Base-by-base conservation (phyloP, 1,284 basidiomycete genomes). In the Golubevia pallescens region DNA sequence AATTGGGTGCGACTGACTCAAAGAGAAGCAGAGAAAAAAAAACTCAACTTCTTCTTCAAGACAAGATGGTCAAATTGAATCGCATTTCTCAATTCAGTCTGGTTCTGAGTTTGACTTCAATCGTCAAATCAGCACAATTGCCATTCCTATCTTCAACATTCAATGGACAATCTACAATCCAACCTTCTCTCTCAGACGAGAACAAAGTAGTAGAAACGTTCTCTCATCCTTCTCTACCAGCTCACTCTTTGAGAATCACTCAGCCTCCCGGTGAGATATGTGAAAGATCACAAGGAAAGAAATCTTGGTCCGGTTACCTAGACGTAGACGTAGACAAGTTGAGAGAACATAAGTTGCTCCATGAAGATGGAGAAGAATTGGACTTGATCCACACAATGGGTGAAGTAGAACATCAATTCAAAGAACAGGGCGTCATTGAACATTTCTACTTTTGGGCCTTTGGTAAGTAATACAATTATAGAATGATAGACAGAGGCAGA, bases 381-480 rank as follows among this genome's bases (percentile, higher is more conserved):
- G 14, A 23, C n/a, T 57, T 42, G 1, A 8, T 32, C 14, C 51
- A 58, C 24, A 21, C 13, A 23, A 28, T 57, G 42, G 42, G 42
- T 16, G 42, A 48, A 48, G 42, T 48, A 10, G 42, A 48, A 48
- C 42, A 10, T 48, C 10, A 48, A 48, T 48, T 48, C 42, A 48
- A 48, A 16, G 42, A 48, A 13, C 42, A 48, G 6, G 82, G 80
- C 4, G 70, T 76, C 32, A 70, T 78, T 42, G 82, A 85, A 63
- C 82, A 85, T 66, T 85, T 85, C 48, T 85, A 83, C 72, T 85
- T 85, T 65, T 83, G 81, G 81, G 79, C 77, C 0, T 85, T 85
- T 52, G 42, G 42, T 48, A 16, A 48, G 42, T 48, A 10, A 48
- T 10, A 48, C 28, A 28, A 28, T 28, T 28, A 28, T 28, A 28